Percentiles rank a stretch among this genome's conserved stretches.
Evolutionary conservation across 164 flowering plant species (phyloP).

Genomic region (Piper betle): DNA sequence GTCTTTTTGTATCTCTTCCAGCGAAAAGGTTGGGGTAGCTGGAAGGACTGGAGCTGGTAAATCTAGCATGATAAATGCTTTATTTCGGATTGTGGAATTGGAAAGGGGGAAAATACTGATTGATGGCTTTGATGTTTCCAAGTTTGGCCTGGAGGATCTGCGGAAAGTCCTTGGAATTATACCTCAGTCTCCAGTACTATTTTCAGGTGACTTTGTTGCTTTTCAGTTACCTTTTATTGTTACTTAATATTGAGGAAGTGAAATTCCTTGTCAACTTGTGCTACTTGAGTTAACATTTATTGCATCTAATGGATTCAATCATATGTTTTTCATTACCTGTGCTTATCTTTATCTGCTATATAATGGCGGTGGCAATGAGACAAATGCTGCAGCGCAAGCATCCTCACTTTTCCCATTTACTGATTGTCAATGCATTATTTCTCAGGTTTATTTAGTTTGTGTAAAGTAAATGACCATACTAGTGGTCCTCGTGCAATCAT

Average conservation of each 20-base stretch:
- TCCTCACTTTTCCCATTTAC: no score
- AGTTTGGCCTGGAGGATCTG: conserved; percentile 75
- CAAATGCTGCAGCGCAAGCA: neutral
- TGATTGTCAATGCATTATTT: no score
- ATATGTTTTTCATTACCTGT: no score
- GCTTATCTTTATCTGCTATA: no score
- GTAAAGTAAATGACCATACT: no score
- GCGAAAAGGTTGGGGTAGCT: conserved; percentile 92
- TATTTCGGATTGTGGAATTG: conserved; percentile 88
- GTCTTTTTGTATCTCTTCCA: conserved; percentile 58
- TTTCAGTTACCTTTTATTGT: neutral
- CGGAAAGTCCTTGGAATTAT: conserved; percentile 94
- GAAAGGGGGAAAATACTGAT: conserved; percentile 84
- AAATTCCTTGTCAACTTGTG: neutral
- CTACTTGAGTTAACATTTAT: neutral
- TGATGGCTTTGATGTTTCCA: conserved; percentile 64
- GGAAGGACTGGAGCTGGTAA: conserved; percentile 99
- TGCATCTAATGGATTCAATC: no score
- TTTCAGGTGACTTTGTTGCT: conserved; percentile 60
- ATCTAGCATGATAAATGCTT: conserved; percentile 95
- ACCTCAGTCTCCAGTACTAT: conserved; percentile 94
- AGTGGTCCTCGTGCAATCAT: no score
- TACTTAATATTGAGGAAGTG: neutral
- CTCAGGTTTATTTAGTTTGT: no score
- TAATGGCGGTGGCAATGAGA: no score